Percentiles rank a stretch among this genome's conserved stretches.
phyloP scores from a whole-genome alignment of 805 yeast species.

The Barnettozyma siamensis region DNA sequence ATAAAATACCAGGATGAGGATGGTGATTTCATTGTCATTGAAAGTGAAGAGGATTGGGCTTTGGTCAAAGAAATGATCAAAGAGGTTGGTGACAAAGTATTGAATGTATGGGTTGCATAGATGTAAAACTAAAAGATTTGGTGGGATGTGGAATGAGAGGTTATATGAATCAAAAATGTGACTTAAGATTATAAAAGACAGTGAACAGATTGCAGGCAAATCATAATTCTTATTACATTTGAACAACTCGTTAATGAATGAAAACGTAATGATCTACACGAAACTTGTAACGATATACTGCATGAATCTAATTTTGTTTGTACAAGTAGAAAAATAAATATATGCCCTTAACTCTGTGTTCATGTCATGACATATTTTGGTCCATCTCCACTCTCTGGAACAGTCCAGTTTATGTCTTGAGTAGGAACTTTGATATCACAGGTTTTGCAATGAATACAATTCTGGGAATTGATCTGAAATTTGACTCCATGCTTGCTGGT shows the following conservation, averaged over 20 bases:
- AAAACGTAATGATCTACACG: no score
- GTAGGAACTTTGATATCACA: conserved; percentile 96
- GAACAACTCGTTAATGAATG: no score
- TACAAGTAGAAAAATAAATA: not conserved
- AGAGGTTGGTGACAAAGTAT: conserved; percentile 43
- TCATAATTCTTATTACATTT: no score
- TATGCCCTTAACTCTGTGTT: not conserved
- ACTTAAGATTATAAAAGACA: not conserved
- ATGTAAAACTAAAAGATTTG: not conserved
- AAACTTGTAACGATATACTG: no score
- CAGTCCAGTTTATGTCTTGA: conserved; percentile 92
- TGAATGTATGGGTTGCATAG: conserved; percentile 37
- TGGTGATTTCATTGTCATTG: conserved; percentile 84
- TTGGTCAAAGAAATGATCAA: conserved; percentile 71
- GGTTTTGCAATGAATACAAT: conserved; percentile 97
- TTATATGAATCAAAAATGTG: no score
- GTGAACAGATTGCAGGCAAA: not conserved
- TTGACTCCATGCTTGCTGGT: conserved; percentile 54
- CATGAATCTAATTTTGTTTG: no score
- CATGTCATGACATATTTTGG: conserved; percentile 89
- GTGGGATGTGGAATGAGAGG: not conserved
- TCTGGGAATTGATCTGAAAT: conserved; percentile 92
- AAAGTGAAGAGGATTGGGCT: conserved; percentile 81
- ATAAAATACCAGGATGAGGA: conserved; percentile 90
- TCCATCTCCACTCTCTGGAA: conserved; percentile 99